A percentile compares a stretch with the other conserved stretches of the same genome.
phyloP scores from a whole-genome alignment of 2,329 filamentous ascomycete species.

The Diaporthe velutina region DNA sequence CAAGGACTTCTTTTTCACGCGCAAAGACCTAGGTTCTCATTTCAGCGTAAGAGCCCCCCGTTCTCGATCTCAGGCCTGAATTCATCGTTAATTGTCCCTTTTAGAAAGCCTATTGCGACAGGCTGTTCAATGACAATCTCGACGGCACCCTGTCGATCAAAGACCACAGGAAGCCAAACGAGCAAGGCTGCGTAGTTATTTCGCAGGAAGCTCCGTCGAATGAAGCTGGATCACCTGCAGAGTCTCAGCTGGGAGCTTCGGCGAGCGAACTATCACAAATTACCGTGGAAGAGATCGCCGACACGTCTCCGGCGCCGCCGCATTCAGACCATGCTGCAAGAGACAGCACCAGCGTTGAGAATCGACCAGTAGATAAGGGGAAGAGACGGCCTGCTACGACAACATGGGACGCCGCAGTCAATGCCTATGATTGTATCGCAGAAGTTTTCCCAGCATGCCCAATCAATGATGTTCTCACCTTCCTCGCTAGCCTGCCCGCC shows the following conservation, averaged over 20 bases:
- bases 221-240: not conserved
- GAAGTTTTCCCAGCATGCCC: not conserved
- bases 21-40: not conserved
- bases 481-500: not conserved
- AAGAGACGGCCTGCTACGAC: not conserved
- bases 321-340: too few species aligned
- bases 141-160: not conserved
- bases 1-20: not conserved
- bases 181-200: not conserved
- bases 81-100: not conserved
- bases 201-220: not conserved
- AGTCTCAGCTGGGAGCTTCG: not conserved
- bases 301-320: too few species aligned
- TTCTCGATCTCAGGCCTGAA: not conserved
- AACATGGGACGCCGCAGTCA: not conserved
- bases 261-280: not conserved
- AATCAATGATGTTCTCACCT: accelerated
- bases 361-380: not conserved
- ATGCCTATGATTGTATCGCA: not conserved
- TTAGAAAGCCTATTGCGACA: not conserved
- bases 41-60: not conserved
- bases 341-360: too few species aligned
- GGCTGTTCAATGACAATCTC: not conserved
- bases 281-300: not conserved
- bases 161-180: not conserved